Base-by-base conservation (phyloP, 2,329 filamentous ascomycete genomes). In the Fusarium continuum region DNA sequence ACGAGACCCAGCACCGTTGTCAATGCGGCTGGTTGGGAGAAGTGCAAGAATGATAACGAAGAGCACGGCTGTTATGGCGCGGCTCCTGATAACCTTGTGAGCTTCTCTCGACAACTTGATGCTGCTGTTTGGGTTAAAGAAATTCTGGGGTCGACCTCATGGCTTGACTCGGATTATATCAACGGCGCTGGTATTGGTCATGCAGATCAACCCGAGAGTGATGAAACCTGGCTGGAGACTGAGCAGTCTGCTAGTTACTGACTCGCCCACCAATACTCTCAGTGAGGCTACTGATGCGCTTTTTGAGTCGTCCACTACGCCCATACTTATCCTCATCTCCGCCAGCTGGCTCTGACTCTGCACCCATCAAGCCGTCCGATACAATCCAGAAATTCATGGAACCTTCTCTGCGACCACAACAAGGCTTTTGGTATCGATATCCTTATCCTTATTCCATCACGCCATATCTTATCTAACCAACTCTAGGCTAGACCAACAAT, bases 11-110 rank as follows among this genome's bases (percentile, higher is more conserved):
- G 76, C 8, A 34, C 56, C 3, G 64, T 67, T 4, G 51, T 67
- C 28, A 65, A 60, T 65, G 57, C 77, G 3, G 81, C 80, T 1
- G 87, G 87, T 1, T 89, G 87, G 86, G 70, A 65, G 8, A 68
- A 76, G 10, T 89, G 87, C 87, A 76, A 75, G 16, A 75, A 80
- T 38, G 72, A 77, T 25, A 78, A 80, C 20, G 86, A 83, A 1
- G 78, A 77, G 46, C 75, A 84, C 44, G 83, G 88, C 4, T 73
- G 87, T 1, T 70, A 75, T 23, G 87, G 87, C 4, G 78, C 86
- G 1, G 72, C 74, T 1, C 72, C 74, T 16, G 85, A 85, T 1
- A 79, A 77, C 0, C 77, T 87, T 44, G 85, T 82, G 13, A 77
- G 73, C 50, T 82, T 79, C 59, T 57, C 76, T 6, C 73, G 67